These are phyloP conservation scores for Hydrangea macrophylla DNA, from an alignment of 148 eudicot species.

Conservation along the genomic window DNA sequence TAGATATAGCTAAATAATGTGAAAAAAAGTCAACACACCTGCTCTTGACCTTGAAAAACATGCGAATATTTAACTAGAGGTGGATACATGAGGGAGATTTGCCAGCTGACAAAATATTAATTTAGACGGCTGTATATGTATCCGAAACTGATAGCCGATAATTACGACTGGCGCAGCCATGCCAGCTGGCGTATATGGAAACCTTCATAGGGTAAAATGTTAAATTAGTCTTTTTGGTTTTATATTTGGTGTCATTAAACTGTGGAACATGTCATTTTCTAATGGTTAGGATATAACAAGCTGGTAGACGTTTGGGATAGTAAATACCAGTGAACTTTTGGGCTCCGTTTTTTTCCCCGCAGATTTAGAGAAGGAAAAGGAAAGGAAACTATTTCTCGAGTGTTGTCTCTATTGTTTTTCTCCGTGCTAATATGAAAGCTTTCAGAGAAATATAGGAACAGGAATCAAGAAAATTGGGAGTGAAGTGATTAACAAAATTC, in stretches of 20 bases:
- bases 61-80: background rate
- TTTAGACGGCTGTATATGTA: background rate
- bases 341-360: background rate
- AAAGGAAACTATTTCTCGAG: too few species aligned
- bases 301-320: background rate
- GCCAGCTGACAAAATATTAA: background rate
- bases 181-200: constrained; percentile 9
- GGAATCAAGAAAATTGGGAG: too few species aligned
- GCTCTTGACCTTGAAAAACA: background rate
- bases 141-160: background rate
- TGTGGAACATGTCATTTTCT: background rate
- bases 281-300: background rate
- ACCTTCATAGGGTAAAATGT: background rate
- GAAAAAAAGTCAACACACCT: background rate
- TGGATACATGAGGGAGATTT: background rate
- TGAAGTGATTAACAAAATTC: too few species aligned
- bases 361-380: too few species aligned
- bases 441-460: too few species aligned
- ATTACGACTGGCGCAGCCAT: background rate
- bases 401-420: too few species aligned
- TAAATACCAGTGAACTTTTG: background rate
- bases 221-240: background rate
- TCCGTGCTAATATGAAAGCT: too few species aligned
- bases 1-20: background rate
- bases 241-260: background rate